phyloP scores from a whole-genome alignment of 1,284 basidiomycete genomes.

The Lentinus polychrous region DNA sequence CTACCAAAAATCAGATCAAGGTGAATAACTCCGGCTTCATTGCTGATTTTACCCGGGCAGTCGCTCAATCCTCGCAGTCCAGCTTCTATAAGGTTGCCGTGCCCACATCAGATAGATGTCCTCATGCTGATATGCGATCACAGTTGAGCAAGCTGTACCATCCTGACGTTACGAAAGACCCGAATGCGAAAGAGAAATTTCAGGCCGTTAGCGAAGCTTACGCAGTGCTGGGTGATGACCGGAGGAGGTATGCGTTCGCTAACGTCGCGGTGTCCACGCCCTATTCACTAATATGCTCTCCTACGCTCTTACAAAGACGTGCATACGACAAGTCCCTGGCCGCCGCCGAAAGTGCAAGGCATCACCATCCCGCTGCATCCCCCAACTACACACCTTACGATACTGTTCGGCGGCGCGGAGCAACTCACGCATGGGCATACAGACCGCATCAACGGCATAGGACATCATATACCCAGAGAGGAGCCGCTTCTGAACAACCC shows the following conservation, averaged over 20 bases:
- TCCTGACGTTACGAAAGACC: constrained; percentile 38
- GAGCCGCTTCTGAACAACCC: constrained; percentile 10
- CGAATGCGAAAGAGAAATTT: constrained; percentile 33
- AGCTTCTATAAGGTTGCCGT: constrained; percentile 38
- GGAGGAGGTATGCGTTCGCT: constrained; percentile 32
- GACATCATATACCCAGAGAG: constrained; percentile 12
- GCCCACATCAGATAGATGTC: neutral
- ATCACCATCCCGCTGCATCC: constrained; percentile 6
- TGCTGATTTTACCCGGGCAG: constrained; percentile 1
- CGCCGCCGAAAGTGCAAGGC: constrained; percentile 2
- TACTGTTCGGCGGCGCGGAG: constrained; percentile 15
- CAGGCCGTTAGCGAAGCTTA: constrained; percentile 45
- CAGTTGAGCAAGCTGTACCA: constrained; percentile 46
- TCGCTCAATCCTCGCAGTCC: constrained; percentile 23
- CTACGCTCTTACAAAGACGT: constrained; percentile 18
- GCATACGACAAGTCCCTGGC: constrained; percentile 29
- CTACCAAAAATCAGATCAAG: constrained; percentile 42
- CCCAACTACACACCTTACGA: constrained; percentile 1
- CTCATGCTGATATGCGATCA: neutral
- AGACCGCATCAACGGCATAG: constrained; percentile 8
- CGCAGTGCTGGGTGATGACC: constrained; percentile 37
- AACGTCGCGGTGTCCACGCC: neutral
- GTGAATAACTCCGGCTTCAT: constrained; percentile 16
- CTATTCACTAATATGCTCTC: neutral
- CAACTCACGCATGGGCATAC: constrained; percentile 35